Conservation (phyloP, 78 protist species). For the Dictyostelium purpureum region DNA sequence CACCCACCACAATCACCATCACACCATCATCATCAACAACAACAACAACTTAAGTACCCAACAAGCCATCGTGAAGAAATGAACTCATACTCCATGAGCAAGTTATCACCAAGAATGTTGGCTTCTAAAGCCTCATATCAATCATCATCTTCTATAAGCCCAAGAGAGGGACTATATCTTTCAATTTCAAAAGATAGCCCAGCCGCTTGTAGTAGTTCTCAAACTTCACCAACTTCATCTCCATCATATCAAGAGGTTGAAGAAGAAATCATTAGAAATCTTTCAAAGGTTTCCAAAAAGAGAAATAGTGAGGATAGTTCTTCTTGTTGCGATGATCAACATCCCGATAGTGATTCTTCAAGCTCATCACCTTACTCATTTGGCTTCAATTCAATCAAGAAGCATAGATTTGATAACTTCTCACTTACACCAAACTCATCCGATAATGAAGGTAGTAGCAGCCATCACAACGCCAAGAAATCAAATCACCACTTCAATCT, state of each 20-base stretch:
- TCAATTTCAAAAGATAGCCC: neutral
- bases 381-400: slow-evolving; percentile 11
- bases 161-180: neutral
- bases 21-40: slow-evolving; percentile 6
- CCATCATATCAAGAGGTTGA: slow-evolving; percentile 22
- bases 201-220: neutral
- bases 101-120: slow-evolving; percentile 18
- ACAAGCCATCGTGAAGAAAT: neutral
- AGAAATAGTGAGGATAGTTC: neutral
- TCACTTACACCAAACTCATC: neutral
- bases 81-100: neutral
- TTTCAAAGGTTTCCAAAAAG: neutral
- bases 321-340: neutral
- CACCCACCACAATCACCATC: neutral
- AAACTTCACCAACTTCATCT: slow-evolving; percentile 37
- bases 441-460: neutral
- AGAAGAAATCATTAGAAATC: slow-evolving; percentile 19
- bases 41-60: neutral
- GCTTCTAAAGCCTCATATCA: neutral
- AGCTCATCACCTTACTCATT: neutral
- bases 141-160: neutral
- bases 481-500: neutral
- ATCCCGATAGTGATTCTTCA: neutral
- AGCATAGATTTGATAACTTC: neutral
- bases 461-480: neutral